Percentiles rank a stretch among this genome's conserved stretches.
These are phyloP conservation scores for Dothideomycetes sp. DNA, from an alignment of 2,329 filamentous ascomycete genomes.

Conservation along the genomic window DNA sequence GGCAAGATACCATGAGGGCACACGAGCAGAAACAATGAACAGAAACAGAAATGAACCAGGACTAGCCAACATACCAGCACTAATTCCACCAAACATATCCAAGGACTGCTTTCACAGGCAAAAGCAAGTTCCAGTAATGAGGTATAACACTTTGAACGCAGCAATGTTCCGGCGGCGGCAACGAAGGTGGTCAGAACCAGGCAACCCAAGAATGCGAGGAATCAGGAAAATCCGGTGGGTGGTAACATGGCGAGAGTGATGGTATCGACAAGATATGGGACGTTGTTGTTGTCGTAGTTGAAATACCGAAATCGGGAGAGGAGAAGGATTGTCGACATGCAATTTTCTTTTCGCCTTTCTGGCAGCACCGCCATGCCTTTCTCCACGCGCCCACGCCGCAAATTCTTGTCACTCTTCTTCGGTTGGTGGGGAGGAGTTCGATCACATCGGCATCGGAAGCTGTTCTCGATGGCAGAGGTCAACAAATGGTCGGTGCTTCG, in stretches of 20 bases:
- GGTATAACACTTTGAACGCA: background rate
- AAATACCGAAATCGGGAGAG: no score
- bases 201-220: background rate
- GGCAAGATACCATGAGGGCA: background rate
- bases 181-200: background rate
- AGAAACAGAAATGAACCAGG: background rate
- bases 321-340: no score
- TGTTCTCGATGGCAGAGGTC: no score
- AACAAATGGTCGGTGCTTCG: no score
- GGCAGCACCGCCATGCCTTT: no score
- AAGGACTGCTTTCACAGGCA: background rate
- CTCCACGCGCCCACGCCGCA: no score
- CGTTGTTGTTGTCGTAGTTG: no score
- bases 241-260: conserved; percentile 4
- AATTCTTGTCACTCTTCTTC: no score
- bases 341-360: no score
- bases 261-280: no score
- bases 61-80: conserved; percentile 10
- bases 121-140: background rate
- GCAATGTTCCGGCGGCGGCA: background rate
- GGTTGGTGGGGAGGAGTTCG: no score
- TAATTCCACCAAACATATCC: conserved; percentile 9
- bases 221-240: conserved; percentile 6
- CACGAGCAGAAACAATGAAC: background rate
- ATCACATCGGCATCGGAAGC: no score